Base-by-base conservation (phyloP, 768 basidiomycete species). In the Leucosporidium scottii region DNA sequence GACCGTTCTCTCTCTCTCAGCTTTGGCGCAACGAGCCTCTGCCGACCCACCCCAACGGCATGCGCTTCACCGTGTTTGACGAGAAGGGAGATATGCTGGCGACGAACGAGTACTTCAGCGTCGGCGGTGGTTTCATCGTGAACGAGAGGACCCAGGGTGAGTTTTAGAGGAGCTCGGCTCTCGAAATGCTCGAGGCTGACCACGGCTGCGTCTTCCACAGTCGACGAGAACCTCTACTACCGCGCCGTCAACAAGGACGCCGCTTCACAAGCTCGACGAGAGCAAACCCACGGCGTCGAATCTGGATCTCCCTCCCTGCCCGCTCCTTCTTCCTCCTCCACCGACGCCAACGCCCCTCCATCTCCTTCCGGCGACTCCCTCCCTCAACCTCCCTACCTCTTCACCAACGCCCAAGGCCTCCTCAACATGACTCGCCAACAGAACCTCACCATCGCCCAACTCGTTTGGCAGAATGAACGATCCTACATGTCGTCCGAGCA, bases 131-230 rank as follows among this genome's bases (percentile, higher is more conserved):
- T 3, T 96, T 94, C 76, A 92, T 94, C 4, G 91, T 96, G 30
- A 96, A 96, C 74, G 90, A 93, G 50, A 89, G 91, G 77, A 96
- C 92, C 2, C 88, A 93, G 82, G 86, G 89, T 87, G 72, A 66
- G 75, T 70, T 23, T 27, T 47, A 27, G 23, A 20, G 30, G n/a
- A 7, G 31, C 55, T 54, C 17, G 13, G 27, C 49, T 18, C 30
- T 25, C 34, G 4, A 34, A 10, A 27, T 4, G 10, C 23, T 56
- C 44, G 18, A 20, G 57, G 27, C 66, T 53, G 31, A 34, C 48
- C 3, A 58, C 21, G 34, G 1, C 36, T 53, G 6, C 44, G 13
- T 2, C n/a, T 4, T n/a, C 54, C 27, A 25, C 10, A 70, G 69
- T 72, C 47, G 70, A 69, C 73, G 93, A 97, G 80, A 97, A 97